Conservation (phyloP, 257 asterid genomes). For the Fraxinus americana region DNA sequence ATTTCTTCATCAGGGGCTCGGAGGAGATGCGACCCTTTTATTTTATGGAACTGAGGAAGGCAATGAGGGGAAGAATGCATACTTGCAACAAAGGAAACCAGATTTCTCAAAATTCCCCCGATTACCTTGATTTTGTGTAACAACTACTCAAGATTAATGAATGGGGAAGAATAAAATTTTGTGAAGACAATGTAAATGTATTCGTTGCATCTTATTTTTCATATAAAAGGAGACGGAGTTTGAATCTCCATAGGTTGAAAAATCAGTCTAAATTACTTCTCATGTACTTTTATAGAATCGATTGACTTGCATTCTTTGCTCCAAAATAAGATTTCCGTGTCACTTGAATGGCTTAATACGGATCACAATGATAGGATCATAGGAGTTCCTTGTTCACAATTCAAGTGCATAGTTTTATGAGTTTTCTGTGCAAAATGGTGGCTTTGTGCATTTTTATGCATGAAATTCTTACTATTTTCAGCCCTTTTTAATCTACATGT, state of each 20-base stretch:
- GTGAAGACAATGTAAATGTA: neutral
- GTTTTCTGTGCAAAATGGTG: no score
- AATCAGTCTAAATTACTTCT: no score
- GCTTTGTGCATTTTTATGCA: no score
- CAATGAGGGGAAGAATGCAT: constrained; percentile 80
- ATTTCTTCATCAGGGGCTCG: constrained; percentile 56
- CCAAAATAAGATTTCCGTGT: neutral
- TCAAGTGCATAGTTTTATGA: no score
- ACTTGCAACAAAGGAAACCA: constrained; percentile 62
- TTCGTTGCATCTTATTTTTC: neutral
- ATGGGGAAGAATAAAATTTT: constrained; percentile 17
- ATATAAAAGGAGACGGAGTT: neutral
- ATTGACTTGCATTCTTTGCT: neutral
- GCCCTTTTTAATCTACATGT: no score
- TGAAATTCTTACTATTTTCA: no score
- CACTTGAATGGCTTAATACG: neutral
- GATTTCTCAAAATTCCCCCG: constrained; percentile 86
- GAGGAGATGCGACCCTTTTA: constrained; percentile 86
- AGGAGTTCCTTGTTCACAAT: no score
- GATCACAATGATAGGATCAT: no score
- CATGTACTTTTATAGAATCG: no score
- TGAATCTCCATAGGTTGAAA: neutral
- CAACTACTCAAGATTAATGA: constrained; percentile 18
- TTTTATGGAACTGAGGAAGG: constrained; percentile 97
- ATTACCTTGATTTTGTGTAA: constrained; percentile 50